Percentiles rank a stretch among this genome's conserved stretches.
phyloP scores from a whole-genome alignment of 805 yeast genomes.

The Saturnispora hagleri region DNA sequence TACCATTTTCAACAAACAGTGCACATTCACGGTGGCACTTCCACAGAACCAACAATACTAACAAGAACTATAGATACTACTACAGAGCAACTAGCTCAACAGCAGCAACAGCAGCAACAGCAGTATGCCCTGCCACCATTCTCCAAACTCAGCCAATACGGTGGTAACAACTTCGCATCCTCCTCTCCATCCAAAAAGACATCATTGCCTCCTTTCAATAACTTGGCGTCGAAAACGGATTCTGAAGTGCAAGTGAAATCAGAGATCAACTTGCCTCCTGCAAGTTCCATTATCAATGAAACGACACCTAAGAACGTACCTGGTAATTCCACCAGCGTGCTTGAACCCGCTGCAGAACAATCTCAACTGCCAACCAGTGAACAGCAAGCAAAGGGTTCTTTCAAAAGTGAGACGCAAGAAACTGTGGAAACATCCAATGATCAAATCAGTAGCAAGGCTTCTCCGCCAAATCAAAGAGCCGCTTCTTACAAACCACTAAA shows the following conservation, averaged over 20 bases:
- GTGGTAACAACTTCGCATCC: not conserved
- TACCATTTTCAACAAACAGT: conserved; percentile 7
- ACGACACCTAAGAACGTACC: conserved; percentile 9
- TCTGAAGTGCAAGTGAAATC: not conserved
- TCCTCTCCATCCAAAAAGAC: not conserved
- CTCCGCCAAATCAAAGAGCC: conserved; percentile 17
- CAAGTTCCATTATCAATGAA: conserved; percentile 14
- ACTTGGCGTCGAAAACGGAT: not conserved
- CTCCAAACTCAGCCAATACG: not conserved
- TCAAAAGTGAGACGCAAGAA: not conserved
- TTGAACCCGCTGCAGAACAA: not conserved
- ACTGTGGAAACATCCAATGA: conserved; percentile 9
- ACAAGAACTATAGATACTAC: not conserved
- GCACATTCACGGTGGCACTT: conserved; percentile 2
- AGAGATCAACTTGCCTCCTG: conserved; percentile 23
- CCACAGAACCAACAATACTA: not conserved
- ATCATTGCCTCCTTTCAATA: not conserved
- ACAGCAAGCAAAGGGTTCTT: not conserved
- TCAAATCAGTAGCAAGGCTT: conserved; percentile 5
- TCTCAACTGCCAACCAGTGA: not conserved
- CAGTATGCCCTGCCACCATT: conserved; percentile 6
- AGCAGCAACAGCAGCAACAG: not conserved
- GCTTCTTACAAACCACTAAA: conserved; percentile 68
- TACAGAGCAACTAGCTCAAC: not conserved
- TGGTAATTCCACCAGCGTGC: conserved; percentile 10